These are phyloP conservation scores for Pelargonium australe DNA, from an alignment of 441 rosid genomes.

Conservation along the genomic window DNA sequence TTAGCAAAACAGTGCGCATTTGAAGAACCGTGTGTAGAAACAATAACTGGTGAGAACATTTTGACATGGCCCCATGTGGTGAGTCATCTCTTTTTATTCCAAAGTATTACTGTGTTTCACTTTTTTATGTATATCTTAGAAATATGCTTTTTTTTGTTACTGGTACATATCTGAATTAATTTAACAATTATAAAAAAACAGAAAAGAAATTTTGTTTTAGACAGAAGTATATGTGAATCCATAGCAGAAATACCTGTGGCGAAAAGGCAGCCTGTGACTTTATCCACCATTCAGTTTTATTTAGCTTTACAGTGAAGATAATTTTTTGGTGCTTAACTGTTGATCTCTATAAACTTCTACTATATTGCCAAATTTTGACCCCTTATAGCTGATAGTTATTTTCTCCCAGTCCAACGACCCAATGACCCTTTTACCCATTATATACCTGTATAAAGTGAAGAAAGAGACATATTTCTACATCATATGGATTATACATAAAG, in stretches of 20 bases:
- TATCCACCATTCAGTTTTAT: background rate
- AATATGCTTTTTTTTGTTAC: background rate
- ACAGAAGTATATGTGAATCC: background rate
- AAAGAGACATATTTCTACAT: background rate
- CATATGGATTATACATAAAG: background rate
- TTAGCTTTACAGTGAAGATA: background rate
- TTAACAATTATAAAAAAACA: too few species aligned
- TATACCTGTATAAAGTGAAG: too few species aligned
- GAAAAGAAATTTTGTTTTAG: background rate
- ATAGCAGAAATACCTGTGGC: background rate
- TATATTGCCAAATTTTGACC: background rate
- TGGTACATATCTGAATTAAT: too few species aligned
- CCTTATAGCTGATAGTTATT: background rate
- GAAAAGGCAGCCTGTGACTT: background rate
- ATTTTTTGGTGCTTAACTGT: background rate
- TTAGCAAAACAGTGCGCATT: conserved; percentile 93
- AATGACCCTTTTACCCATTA: background rate
- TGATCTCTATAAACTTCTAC: background rate
- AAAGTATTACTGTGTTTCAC: background rate
- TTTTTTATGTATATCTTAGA: background rate
- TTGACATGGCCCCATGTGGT: conserved; percentile 99
- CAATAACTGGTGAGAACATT: conserved; percentile 77
- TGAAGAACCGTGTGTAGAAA: conserved; percentile 94
- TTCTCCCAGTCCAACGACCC: background rate
- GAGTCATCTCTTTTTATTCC: conserved; percentile 26